Base-by-base conservation (phyloP, 495 filamentous ascomycete species). In the Durotheca rogersii region DNA sequence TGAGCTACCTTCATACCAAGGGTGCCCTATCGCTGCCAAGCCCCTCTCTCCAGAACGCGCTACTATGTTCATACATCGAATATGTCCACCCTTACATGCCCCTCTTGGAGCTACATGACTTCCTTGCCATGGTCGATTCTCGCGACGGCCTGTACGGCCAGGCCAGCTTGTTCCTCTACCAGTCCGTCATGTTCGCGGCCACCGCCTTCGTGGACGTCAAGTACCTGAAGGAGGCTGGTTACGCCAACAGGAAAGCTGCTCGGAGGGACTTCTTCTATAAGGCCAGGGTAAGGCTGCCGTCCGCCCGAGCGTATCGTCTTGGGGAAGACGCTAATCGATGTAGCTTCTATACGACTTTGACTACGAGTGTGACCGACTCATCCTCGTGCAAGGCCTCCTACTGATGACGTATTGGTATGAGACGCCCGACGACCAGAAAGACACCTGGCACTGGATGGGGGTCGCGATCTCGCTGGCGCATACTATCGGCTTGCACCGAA, bases 321-420 rank as follows among this genome's bases (percentile, higher is more conserved):
- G 5, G 6, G 2, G n/a, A 14, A 32, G 19, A 21, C 51, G 46
- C 59, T 70, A 40, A 72, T 60, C 36, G 12, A 23, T 41, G 9
- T 27, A 73, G 71, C 62, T 69, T 6, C 72, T 95, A 17, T 93
- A 93, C 60, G 89, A 93, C 59, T 89, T 90, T 52, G 89, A 94
- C 60, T 88, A 88, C 60, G 89, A 95, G 65, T 79, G 81, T 16
- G 86, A 90, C 59, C 85, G 88, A 27, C 81, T 94, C 43, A 77
- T 85, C 10, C 75, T 93, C n/a, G 86, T 94, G 2, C 89, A 95
- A 65, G 82, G 86, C 7, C 72, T 94, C 3, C 73, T 95, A 6
- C 72, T 95, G 17, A 89, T 95, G 84, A 90, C 88, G 7, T 91
- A 89, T 62, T 94, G 88, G 88, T 94, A 92, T 58, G 87, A 92